Conservation (phyloP, 202 grass and related monocot species). For the Cymbopogon flexuosus region DNA sequence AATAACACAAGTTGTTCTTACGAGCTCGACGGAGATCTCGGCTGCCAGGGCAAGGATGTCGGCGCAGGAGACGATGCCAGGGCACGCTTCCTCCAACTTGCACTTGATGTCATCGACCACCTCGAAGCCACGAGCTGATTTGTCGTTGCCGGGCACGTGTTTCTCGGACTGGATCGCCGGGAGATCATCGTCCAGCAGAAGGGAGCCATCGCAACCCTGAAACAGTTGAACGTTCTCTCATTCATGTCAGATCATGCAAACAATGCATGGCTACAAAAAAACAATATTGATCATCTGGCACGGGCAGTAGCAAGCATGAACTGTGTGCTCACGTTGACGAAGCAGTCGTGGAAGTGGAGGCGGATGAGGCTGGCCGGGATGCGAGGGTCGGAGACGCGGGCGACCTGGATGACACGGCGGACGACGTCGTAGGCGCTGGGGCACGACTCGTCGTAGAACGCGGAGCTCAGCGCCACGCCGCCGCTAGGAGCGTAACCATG, state of each 20-base stretch:
- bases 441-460: too few relatives aligned
- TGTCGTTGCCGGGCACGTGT: background rate
- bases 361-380: conserved; percentile 42
- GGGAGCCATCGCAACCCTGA: conserved; percentile 47
- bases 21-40: background rate
- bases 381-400: too few relatives aligned
- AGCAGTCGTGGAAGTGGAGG: conserved; percentile 84
- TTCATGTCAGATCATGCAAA: background rate
- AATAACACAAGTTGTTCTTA: background rate
- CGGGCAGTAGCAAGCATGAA: too few relatives aligned
- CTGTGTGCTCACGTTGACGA: conserved; percentile 47
- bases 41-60: conserved; percentile 58
- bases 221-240: background rate
- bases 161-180: conserved; percentile 34
- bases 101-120: conserved; percentile 35
- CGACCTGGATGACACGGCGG: too few relatives aligned
- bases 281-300: too few relatives aligned
- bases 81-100: conserved; percentile 41
- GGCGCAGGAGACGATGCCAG: conserved; percentile 77
- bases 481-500: too few relatives aligned
- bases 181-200: conserved; percentile 43
- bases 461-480: too few relatives aligned
- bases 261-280: too few relatives aligned
- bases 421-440: too few relatives aligned
- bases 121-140: conserved; percentile 21